A percentile compares a stretch with the other conserved stretches of the same genome.
Conservation (phyloP, 2,329 filamentous ascomycete genomes). For the Ascosphaera aggregata region DNA sequence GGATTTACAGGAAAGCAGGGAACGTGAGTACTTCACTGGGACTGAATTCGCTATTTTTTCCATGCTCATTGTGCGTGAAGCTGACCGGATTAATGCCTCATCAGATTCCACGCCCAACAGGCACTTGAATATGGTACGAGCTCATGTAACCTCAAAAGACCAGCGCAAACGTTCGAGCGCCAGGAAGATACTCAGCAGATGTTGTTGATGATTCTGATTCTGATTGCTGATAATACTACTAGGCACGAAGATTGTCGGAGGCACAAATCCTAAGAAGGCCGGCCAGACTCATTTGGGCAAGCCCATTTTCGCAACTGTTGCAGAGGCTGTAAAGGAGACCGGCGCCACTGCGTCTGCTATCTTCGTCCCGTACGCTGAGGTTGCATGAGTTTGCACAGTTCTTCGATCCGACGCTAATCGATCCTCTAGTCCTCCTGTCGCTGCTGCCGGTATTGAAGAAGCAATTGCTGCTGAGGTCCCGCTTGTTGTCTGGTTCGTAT, state of each 20-base stretch:
- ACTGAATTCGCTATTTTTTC: background rate
- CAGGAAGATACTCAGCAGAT: no score
- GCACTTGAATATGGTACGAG: constrained; percentile 73
- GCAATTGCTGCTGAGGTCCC: constrained; percentile 82
- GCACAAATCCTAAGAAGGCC: constrained; percentile 98
- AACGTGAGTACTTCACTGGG: constrained; percentile 40
- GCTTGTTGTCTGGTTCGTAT: constrained; percentile 57
- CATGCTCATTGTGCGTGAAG: constrained; percentile 3
- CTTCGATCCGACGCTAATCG: constrained; percentile 7
- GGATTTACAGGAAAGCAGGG: constrained; percentile 95
- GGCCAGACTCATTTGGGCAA: constrained; percentile 71
- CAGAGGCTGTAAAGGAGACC: constrained; percentile 71
- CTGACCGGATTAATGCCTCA: constrained; percentile 16
- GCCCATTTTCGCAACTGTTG: constrained; percentile 79
- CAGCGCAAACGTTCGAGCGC: no score
- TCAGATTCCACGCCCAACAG: constrained; percentile 87
- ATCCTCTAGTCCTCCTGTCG: constrained; percentile 53
- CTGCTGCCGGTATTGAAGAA: constrained; percentile 90
- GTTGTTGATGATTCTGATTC: constrained; percentile 3
- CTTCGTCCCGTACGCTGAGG: constrained; percentile 59
- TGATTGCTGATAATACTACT: no score
- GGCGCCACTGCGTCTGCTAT: constrained; percentile 81
- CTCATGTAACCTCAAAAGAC: no score
- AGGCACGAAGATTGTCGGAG: constrained; percentile 95
- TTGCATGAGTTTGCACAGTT: background rate